These are phyloP conservation scores for Russula abietina DNA, from an alignment of 768 basidiomycete species.

Conservation along the genomic window DNA sequence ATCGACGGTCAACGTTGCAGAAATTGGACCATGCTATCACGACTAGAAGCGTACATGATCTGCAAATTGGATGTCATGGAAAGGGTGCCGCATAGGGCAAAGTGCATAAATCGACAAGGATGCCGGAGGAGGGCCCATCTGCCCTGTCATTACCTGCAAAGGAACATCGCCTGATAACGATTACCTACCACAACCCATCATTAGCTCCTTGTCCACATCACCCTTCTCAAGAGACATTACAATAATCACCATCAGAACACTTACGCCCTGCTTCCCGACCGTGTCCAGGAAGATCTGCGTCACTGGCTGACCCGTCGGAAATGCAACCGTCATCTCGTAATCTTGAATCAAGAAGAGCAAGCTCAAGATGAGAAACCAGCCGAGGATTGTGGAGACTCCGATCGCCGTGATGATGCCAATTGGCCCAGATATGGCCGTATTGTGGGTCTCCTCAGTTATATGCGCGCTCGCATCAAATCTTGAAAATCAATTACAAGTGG, in stretches of 20 bases:
- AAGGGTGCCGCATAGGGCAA: constrained; percentile 46
- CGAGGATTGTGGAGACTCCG: constrained; percentile 63
- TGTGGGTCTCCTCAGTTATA: constrained; percentile 78
- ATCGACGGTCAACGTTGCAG: constrained; percentile 56
- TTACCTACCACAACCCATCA: constrained; percentile 36
- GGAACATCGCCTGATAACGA: constrained; percentile 68
- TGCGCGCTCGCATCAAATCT: constrained; percentile 70
- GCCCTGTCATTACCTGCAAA: constrained; percentile 65
- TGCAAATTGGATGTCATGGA: constrained; percentile 73
- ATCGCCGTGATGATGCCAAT: constrained; percentile 68
- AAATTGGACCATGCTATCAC: constrained; percentile 67
- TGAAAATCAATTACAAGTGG: constrained; percentile 25
- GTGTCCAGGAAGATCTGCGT: constrained; percentile 75
- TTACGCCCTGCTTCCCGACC: constrained; percentile 67
- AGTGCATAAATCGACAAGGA: neutral
- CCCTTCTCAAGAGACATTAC: constrained; percentile 2
- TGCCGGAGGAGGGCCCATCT: constrained; percentile 18
- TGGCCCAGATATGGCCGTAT: constrained; percentile 52
- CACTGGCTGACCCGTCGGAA: constrained; percentile 61
- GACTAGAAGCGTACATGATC: constrained; percentile 78
- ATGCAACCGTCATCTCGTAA: constrained; percentile 46
- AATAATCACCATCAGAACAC: constrained; percentile 66
- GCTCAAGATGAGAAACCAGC: constrained; percentile 69
- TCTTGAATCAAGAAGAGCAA: constrained; percentile 76
- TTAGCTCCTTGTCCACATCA: no score